Evolutionary conservation across 2,329 filamentous ascomycete species (phyloP), one percentile per base, ranked within the genome.

Genomic region (Epichloe coenophiala): DNA sequence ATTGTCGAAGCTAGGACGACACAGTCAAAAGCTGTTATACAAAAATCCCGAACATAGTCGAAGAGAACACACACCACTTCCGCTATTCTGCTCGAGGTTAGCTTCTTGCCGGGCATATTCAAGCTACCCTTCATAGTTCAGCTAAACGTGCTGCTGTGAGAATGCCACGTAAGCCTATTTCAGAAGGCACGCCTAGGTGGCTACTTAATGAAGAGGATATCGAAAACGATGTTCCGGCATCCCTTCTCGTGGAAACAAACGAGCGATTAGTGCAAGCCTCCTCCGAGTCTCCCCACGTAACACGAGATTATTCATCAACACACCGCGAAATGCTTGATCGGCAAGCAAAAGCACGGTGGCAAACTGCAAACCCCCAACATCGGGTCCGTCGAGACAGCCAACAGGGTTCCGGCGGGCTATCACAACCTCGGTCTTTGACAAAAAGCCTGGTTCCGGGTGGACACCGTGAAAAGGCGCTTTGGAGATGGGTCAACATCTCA

Each of bases 401-500:
- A 55, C 31, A 59, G 49, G 38, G 21, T 21, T 35, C 38, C 11
- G n/a, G 19, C 31, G 27, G 38, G 11, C n/a, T 49, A 8, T 40
- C 57, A 31, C 56, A 63, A n/a, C 58, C 61, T 48, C 56, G 63
- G 55, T 55, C 64, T 23, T n/a, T 65, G 39, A 38, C 58, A 58
- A 52, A 52, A 60, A 54, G 59, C 43, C 51, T 59, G 15, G 51
- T 65, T 19, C 55, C 63, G 1, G 67, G 65, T 9, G 67, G 63
- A 48, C 68, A 70, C 4, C 61, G 81, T 65, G 85, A 91, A 61
- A 85, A 83, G 65, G 89, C 90, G 3, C 80, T 95, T 71, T 96
- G 88, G 84, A 79, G 87, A 67, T 96, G 90, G 86, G 87, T 87
- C 50, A 95, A 95, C 61, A 87, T 93, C 51, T 81, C 86, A 38